phyloP scores from a whole-genome alignment of 1,139 yeast genomes.

The Pichia sp. region DNA sequence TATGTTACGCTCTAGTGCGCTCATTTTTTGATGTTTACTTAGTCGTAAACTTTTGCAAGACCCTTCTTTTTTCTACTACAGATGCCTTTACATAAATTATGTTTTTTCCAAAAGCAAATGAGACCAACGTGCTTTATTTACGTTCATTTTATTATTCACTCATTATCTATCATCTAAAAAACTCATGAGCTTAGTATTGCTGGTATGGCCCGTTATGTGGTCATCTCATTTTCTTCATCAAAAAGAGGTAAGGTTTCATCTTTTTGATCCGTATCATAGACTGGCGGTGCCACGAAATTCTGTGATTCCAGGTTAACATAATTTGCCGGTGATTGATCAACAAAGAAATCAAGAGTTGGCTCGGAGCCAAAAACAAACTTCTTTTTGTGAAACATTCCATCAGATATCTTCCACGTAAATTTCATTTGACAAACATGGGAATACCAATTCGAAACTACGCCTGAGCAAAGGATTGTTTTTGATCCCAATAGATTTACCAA shows the following conservation, averaged over 20 bases:
- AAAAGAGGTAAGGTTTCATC: too few species aligned
- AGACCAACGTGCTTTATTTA: too few species aligned
- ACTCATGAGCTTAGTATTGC: too few species aligned
- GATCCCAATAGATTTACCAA: slow-evolving; percentile 1
- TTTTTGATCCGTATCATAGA: slow-evolving; percentile 1
- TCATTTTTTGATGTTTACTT: too few species aligned
- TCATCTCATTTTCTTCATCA: too few species aligned
- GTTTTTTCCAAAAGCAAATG: too few species aligned
- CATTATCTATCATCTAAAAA: too few species aligned
- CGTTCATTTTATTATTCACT: slow-evolving; percentile 1
- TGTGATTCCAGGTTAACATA: background rate
- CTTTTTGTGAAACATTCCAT: slow-evolving; percentile 3
- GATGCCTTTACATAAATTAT: too few species aligned
- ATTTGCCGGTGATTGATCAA: background rate
- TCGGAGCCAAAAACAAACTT: slow-evolving; percentile 1
- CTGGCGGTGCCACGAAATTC: slow-evolving; percentile 5
- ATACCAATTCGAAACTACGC: slow-evolving; percentile 5
- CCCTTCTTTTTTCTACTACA: too few species aligned
- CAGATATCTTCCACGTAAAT: slow-evolving; percentile 4
- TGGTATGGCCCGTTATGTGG: too few species aligned
- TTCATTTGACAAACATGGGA: background rate
- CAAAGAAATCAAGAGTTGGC: slow-evolving; percentile 4
- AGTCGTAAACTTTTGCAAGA: too few species aligned
- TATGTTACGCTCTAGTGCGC: too few species aligned
- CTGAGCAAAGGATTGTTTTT: slow-evolving; percentile 2